Conservation (phyloP, 106 monocot species). For the Dendrobium chrysotoxum region DNA sequence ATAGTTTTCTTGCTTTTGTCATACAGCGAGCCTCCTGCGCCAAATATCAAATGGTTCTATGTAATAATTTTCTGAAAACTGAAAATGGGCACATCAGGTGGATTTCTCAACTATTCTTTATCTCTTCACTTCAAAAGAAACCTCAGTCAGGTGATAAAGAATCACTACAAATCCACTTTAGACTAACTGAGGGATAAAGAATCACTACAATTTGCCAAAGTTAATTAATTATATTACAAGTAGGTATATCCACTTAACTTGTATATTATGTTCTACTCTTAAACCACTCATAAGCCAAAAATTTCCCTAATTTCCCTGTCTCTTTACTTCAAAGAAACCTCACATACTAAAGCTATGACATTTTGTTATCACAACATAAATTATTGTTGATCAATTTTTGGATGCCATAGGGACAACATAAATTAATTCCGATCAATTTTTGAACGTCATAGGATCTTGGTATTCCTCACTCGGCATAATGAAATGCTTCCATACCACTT, state of each 20-base stretch:
- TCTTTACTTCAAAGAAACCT: not conserved
- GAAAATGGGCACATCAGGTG: not conserved
- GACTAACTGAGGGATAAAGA: not conserved
- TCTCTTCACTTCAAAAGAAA: not conserved
- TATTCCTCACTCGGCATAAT: not conserved
- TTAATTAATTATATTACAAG: no score
- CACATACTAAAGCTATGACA: not conserved
- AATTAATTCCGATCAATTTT: not conserved
- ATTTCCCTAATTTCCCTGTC: not conserved
- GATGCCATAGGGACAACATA: not conserved
- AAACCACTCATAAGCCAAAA: not conserved
- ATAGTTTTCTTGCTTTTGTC: constrained; percentile 85
- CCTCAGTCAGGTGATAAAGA: not conserved
- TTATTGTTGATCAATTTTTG: not conserved
- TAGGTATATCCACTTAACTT: no score
- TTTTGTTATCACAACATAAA: not conserved
- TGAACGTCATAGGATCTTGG: not conserved
- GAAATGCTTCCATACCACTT: not conserved
- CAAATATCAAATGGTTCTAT: not conserved
- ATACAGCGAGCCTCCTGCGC: constrained; percentile 84
- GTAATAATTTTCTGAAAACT: not conserved
- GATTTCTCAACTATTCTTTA: constrained; percentile 25
- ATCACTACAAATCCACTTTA: not conserved
- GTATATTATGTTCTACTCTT: no score
- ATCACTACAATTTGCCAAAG: not conserved